These are phyloP conservation scores for Rhodotorula sphaerocarpa DNA, from an alignment of 768 basidiomycete species.

Conservation along the genomic window DNA sequence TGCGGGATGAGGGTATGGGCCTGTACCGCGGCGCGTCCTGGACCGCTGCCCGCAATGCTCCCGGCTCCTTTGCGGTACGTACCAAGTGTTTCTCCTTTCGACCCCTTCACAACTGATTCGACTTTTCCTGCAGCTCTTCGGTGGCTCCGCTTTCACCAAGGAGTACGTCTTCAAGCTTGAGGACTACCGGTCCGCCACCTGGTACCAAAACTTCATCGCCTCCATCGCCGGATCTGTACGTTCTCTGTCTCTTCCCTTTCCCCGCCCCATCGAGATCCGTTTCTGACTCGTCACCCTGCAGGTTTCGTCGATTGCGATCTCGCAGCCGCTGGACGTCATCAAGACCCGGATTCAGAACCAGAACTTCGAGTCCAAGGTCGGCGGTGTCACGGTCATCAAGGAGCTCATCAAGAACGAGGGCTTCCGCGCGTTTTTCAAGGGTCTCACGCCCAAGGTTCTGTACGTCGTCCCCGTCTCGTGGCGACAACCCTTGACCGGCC, in stretches of 20 bases:
- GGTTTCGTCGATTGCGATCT: constrained; percentile 87
- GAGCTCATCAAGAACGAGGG: constrained; percentile 87
- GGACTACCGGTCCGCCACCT: constrained; percentile 92
- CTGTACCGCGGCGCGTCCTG: constrained; percentile 98
- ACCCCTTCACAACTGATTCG: not conserved
- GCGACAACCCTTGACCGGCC: not conserved
- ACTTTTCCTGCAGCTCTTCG: constrained; percentile 89
- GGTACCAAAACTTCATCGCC: constrained; percentile 93
- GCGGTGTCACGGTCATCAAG: constrained; percentile 67
- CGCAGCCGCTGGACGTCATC: constrained; percentile 88
- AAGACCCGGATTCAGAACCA: constrained; percentile 97
- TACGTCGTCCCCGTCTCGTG: constrained; percentile 23
- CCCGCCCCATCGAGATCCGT: too few relatives aligned
- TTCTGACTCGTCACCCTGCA: not conserved
- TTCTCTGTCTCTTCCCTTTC: not conserved
- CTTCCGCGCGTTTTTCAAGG: constrained; percentile 77
- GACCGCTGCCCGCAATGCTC: constrained; percentile 90
- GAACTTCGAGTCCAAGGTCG: constrained; percentile 57
- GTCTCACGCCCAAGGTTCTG: constrained; percentile 83
- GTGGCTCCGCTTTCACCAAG: constrained; percentile 88
- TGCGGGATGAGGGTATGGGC: constrained; percentile 80
- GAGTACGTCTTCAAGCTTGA: constrained; percentile 79
- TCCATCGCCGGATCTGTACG: constrained; percentile 71
- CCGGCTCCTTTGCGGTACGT: constrained; percentile 84
- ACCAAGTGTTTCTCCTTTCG: not conserved